Evolutionary conservation across 2,329 filamentous ascomycete species (phyloP), one percentile per base, ranked within the genome.

Genomic region (Exophiala dermatitidis): DNA sequence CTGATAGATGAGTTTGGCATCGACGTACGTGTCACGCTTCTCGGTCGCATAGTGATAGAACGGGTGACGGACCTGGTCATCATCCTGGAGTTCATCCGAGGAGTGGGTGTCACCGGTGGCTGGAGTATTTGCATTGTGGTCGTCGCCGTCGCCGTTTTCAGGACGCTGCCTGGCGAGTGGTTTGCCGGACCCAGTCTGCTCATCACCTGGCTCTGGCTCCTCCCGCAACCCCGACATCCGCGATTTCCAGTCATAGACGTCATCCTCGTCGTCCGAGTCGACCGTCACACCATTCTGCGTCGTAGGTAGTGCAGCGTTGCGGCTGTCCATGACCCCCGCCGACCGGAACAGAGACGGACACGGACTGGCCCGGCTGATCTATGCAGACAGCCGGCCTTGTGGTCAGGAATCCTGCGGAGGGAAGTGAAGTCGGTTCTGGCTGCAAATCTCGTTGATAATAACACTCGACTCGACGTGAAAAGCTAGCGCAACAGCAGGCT

Each of bases 1-100:
- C 72, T 96, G 91, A 69, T 95, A 98, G 73, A 97, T 95, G 58
- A 96, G 79, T 71, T 95, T 97, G 55, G 91, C 88, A 68, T 98
- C 93, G 29, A 88, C 85, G 69, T 95, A 90, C 65, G 86, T 94
- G 83, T 95, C 86, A 66, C 91, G 88, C 67, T 93, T 94, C 71
- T 98, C 93, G 49, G 88, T 87, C 48, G 91, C 85, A 65, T 91
- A 89, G 70, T 96, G 90, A 72, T 95, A 96, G 67, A 90, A 94
- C 19, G 90, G 88, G 5, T 59, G 59, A 9, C 53, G 62, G 12
- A 54, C 36, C 31, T 58, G 58, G 12, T 57, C 56, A 19, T 58
- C 59, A n/a, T 48, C 53, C 4, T 50, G 50, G 9, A 57, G 48
- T 31, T 62, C 60, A 32, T 63, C 61, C 9, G 59, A 58, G 1